These are phyloP conservation scores for Candida taoyuanica DNA, from an alignment of 805 yeast species.

Conservation along the genomic window DNA sequence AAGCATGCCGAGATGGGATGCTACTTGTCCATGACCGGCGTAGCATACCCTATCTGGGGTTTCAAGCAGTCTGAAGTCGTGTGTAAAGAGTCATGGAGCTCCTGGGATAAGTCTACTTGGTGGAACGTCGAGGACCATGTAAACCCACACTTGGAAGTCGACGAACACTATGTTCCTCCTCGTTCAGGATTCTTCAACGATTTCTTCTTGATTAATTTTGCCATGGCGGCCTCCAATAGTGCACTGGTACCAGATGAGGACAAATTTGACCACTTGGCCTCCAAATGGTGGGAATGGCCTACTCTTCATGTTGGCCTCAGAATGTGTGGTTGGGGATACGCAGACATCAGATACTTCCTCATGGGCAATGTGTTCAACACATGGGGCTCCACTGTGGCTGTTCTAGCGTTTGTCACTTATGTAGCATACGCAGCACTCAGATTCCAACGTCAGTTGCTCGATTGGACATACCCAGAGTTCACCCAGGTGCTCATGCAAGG, in stretches of 20 bases:
- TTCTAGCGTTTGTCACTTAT: conserved; percentile 43
- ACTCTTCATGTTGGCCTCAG: conserved; percentile 66
- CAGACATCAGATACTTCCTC: conserved; percentile 56
- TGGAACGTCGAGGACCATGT: conserved; percentile 78
- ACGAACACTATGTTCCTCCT: conserved; percentile 50
- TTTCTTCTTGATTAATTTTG: conserved; percentile 67
- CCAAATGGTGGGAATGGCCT: conserved; percentile 87
- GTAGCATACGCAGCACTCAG: conserved; percentile 36
- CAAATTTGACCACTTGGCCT: conserved; percentile 64
- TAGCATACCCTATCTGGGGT: conserved; percentile 75
- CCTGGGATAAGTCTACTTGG: conserved; percentile 79
- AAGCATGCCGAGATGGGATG: conserved; percentile 62
- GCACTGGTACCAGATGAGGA: conserved; percentile 77
- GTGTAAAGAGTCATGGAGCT: conserved; percentile 51
- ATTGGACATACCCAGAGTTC: conserved; percentile 37
- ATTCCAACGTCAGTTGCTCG: conserved; percentile 69
- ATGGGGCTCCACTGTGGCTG: conserved; percentile 61
- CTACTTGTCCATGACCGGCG: conserved; percentile 72
- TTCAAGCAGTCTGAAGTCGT: conserved; percentile 78
- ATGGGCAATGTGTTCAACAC: conserved; percentile 75
- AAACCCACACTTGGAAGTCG: conserved; percentile 53
- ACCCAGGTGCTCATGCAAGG: conserved; percentile 58
- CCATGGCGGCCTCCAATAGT: conserved; percentile 83
- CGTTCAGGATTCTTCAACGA: conserved; percentile 71
- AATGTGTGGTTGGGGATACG: conserved; percentile 64